Percentiles rank a stretch among this genome's conserved stretches.
These are phyloP conservation scores for Dactylonectria estremocensis DNA, from an alignment of 2,329 filamentous ascomycete genomes.

Conservation along the genomic window DNA sequence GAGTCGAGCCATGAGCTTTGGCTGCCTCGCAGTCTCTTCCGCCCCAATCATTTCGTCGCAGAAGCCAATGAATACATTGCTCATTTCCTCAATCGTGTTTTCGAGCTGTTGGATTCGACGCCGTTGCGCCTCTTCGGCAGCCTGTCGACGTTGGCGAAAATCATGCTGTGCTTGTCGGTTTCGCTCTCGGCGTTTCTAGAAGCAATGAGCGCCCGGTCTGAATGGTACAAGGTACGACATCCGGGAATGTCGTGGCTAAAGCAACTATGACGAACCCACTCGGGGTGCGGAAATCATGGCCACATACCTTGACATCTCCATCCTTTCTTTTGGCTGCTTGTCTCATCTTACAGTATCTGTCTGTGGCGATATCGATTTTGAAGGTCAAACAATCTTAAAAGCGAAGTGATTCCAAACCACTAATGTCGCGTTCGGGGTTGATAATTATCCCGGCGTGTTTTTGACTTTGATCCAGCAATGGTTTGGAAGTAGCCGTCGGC, in stretches of 20 bases:
- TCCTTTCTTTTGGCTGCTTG: neutral
- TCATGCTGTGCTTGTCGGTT: constrained; percentile 12
- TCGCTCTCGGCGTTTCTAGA: constrained; percentile 10
- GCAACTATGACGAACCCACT: neutral
- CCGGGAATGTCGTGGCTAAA: neutral
- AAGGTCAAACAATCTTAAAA: neutral
- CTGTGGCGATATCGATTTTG: neutral
- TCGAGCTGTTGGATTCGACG: constrained; percentile 11
- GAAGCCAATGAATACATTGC: neutral
- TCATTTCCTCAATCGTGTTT: constrained; percentile 9
- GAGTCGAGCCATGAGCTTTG: constrained; percentile 6
- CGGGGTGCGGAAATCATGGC: neutral
- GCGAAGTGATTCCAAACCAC: too few relatives aligned
- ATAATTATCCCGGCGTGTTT: neutral
- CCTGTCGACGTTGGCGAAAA: constrained; percentile 7
- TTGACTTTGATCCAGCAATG: too few relatives aligned
- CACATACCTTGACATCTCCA: neutral
- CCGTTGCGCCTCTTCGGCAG: neutral
- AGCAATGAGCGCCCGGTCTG: neutral
- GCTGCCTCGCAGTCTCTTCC: constrained; percentile 7
- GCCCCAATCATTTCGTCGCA: constrained; percentile 9
- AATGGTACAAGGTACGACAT: neutral
- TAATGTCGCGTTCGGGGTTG: neutral
- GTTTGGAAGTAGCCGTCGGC: too few relatives aligned
- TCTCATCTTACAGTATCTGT: neutral